Conservation (phyloP, 1,284 basidiomycete genomes). For the Cutaneotrichosporon sp. region DNA sequence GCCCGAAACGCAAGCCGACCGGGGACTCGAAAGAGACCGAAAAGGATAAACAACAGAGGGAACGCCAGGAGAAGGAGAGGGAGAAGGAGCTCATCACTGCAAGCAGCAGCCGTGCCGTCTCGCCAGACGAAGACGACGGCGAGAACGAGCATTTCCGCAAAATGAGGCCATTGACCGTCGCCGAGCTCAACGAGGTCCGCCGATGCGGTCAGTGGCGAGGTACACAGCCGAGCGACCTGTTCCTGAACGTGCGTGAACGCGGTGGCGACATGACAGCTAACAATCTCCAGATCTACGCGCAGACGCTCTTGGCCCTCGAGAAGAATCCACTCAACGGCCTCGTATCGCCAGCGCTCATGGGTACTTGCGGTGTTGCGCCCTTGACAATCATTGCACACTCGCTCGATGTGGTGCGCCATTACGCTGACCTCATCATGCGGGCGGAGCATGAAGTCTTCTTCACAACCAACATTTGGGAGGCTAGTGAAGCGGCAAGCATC, state of each 20-base stretch:
- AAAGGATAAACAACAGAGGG: neutral
- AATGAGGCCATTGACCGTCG: slow-evolving; percentile 4
- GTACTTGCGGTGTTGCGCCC: slow-evolving; percentile 23
- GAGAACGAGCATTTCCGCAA: slow-evolving; percentile 8
- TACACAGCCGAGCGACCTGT: slow-evolving; percentile 22
- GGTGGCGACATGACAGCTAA: neutral
- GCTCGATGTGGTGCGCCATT: slow-evolving; percentile 34
- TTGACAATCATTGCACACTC: slow-evolving; percentile 33
- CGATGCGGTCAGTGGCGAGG: slow-evolving; percentile 26
- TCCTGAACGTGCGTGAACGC: slow-evolving; percentile 8
- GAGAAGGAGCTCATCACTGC: neutral
- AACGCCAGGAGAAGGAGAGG: neutral
- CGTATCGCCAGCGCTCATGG: slow-evolving; percentile 29
- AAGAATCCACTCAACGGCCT: slow-evolving; percentile 26
- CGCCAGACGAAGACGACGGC: slow-evolving; percentile 10
- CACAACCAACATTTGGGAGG: slow-evolving; percentile 39
- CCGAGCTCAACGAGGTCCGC: slow-evolving; percentile 25
- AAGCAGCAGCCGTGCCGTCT: neutral
- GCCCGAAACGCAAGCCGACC: neutral
- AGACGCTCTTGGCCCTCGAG: slow-evolving; percentile 26
- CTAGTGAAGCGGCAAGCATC: slow-evolving; percentile 22
- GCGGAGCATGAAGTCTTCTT: slow-evolving; percentile 34
- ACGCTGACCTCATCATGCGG: slow-evolving; percentile 29
- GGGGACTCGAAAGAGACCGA: neutral
- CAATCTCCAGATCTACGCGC: slow-evolving; percentile 23